Evolutionary conservation across 768 basidiomycete species (phyloP).

Genomic region (Psilocybe tampanensis): DNA sequence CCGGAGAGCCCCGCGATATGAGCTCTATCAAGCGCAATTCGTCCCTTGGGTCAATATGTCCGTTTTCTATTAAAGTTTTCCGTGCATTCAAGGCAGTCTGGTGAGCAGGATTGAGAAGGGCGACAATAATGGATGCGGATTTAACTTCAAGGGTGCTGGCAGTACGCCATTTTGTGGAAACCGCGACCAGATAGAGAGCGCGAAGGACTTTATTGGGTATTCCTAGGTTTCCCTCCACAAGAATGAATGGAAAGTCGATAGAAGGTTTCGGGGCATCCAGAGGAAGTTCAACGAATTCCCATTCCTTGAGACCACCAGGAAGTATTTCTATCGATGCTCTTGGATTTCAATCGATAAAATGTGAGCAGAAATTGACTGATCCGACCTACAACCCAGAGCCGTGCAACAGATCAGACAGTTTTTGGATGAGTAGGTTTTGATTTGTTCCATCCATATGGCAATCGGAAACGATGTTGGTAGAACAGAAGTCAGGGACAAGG

Average conservation of each 20-base stretch:
- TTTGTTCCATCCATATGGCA: neutral
- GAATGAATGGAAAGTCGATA: slow-evolving; percentile 51
- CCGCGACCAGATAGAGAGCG: slow-evolving; percentile 50
- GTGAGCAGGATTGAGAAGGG: slow-evolving; percentile 70
- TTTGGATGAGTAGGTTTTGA: neutral
- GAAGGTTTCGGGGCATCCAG: slow-evolving; percentile 23
- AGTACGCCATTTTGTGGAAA: slow-evolving; percentile 24
- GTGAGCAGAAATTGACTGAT: slow-evolving; percentile 5
- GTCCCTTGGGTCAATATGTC: slow-evolving; percentile 34
- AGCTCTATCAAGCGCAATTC: slow-evolving; percentile 52
- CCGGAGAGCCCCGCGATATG: slow-evolving; percentile 51
- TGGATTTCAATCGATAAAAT: slow-evolving; percentile 6
- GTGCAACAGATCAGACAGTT: slow-evolving; percentile 14
- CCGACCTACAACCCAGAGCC: slow-evolving; percentile 27
- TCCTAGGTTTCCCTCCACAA: slow-evolving; percentile 62
- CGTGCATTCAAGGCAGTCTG: slow-evolving; percentile 67
- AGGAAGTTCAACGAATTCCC: slow-evolving; percentile 31
- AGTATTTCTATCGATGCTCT: slow-evolving; percentile 62
- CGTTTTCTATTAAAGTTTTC: slow-evolving; percentile 50
- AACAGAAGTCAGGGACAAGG: too few species aligned
- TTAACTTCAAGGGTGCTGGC: slow-evolving; percentile 22
- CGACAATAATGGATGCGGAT: slow-evolving; percentile 47
- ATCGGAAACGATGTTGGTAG: too few species aligned
- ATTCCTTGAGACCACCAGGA: slow-evolving; percentile 55
- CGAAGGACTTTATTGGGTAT: slow-evolving; percentile 62